Evolutionary conservation across 1,284 basidiomycete genomes (phyloP).

Genomic region (Sphaerobolus stellatus): DNA sequence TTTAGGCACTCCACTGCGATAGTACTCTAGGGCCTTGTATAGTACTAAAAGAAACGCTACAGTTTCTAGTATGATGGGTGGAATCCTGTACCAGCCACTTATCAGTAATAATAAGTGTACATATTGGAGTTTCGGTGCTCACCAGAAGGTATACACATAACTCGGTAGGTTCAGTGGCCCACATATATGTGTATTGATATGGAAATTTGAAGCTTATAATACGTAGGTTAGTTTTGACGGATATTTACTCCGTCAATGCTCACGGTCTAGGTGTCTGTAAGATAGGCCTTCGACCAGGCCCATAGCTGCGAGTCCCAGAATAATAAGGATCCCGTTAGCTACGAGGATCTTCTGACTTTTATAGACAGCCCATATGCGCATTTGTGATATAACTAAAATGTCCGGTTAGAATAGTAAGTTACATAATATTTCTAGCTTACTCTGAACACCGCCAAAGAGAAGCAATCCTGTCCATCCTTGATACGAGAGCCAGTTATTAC

Average conservation of each 20-base stretch:
- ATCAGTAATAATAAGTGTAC: not conserved
- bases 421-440: not conserved
- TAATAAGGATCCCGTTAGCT: not conserved
- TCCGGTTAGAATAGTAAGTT: not conserved
- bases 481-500: constrained; percentile 3
- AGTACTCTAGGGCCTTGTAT: constrained; percentile 5
- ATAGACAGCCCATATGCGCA: constrained; percentile 13
- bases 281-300: constrained; percentile 3
- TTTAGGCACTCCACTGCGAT: constrained; percentile 1
- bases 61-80: constrained; percentile 9
- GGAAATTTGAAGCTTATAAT: not conserved
- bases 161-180: constrained; percentile 4
- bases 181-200: constrained; percentile 1
- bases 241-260: not conserved
- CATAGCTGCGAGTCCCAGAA: constrained; percentile 2
- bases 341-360: not conserved
- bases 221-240: too few species aligned
- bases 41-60: constrained; percentile 1
- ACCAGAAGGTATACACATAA: constrained; percentile 8
- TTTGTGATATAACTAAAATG: constrained; percentile 5
- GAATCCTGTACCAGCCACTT: constrained; percentile 5
- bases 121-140: not conserved
- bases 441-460: constrained; percentile 12
- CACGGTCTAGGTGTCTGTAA: not conserved
- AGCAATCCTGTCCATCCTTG: constrained; percentile 10